Evolutionary conservation across 352 stramenopile species (phyloP).

Genomic region (Phytophthora constricta): DNA sequence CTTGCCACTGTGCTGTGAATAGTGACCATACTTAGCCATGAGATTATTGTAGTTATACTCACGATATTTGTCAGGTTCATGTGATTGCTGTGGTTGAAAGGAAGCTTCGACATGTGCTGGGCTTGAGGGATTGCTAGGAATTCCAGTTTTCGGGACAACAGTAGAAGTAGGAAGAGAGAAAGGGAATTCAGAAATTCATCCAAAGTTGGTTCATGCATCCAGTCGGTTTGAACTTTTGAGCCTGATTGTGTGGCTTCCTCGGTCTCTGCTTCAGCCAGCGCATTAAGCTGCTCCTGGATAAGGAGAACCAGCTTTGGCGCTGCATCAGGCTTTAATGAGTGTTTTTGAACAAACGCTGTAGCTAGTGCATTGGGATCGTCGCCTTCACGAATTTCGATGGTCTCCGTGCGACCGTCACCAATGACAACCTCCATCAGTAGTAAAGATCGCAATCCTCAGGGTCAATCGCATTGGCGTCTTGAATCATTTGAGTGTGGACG

Average conservation of each 20-base stretch:
- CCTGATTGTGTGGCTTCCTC: conserved; percentile 19
- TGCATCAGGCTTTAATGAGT: conserved; percentile 57
- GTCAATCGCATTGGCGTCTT: neutral
- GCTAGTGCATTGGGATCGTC: conserved; percentile 60
- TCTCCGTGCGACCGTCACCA: conserved; percentile 67
- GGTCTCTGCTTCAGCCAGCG: conserved; percentile 38
- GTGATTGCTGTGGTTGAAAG: conserved; percentile 10
- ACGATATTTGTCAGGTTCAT: conserved; percentile 56
- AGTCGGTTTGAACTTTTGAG: conserved; percentile 16
- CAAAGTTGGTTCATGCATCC: conserved; percentile 10
- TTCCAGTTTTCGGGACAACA: neutral
- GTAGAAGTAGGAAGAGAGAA: neutral
- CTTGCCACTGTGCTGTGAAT: conserved; percentile 71
- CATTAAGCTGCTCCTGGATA: conserved; percentile 66
- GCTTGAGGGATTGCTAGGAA: neutral
- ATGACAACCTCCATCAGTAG: conserved; percentile 84
- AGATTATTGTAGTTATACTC: conserved; percentile 78
- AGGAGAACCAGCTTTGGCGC: conserved; percentile 58
- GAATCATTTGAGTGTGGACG: neutral
- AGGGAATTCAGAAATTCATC: conserved; percentile 15
- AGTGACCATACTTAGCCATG: conserved; percentile 80
- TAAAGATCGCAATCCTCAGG: conserved; percentile 48
- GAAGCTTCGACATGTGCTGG: neutral
- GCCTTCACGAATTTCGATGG: conserved; percentile 66
- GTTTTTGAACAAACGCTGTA: conserved; percentile 52